These are phyloP conservation scores for Didymella sp. DNA, from an alignment of 2,329 filamentous ascomycete species.

Conservation along the genomic window DNA sequence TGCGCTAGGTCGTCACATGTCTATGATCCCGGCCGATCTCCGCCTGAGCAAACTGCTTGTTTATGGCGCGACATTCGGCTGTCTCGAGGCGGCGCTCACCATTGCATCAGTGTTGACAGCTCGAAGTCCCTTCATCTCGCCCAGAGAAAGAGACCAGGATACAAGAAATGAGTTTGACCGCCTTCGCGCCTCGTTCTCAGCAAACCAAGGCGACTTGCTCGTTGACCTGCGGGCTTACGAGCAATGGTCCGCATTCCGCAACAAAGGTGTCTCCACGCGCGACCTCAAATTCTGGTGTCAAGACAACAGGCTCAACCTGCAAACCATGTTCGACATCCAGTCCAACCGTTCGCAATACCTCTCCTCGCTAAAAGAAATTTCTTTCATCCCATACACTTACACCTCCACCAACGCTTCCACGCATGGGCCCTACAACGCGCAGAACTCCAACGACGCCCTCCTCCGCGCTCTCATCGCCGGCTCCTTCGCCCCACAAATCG, in stretches of 20 bases:
- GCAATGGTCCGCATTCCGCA: slow-evolving; percentile 74
- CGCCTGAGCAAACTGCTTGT: slow-evolving; percentile 95
- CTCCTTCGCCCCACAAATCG: slow-evolving; percentile 76
- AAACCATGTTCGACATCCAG: slow-evolving; percentile 86
- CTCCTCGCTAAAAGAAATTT: slow-evolving; percentile 82
- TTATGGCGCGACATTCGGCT: slow-evolving; percentile 92
- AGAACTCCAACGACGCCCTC: slow-evolving; percentile 56
- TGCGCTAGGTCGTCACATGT: slow-evolving; percentile 88
- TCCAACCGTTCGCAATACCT: slow-evolving; percentile 88
- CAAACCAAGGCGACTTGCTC: slow-evolving; percentile 83
- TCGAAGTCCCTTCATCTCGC: slow-evolving; percentile 84
- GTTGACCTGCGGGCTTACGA: slow-evolving; percentile 86
- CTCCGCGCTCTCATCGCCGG: slow-evolving; percentile 59
- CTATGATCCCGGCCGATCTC: slow-evolving; percentile 92
- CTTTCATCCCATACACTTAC: slow-evolving; percentile 67
- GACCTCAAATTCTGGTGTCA: slow-evolving; percentile 80
- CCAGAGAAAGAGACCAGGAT: slow-evolving; percentile 81
- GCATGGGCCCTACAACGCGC: slow-evolving; percentile 54
- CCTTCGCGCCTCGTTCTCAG: slow-evolving; percentile 75
- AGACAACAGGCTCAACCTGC: slow-evolving; percentile 81
- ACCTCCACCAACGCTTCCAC: slow-evolving; percentile 36
- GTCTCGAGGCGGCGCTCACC: slow-evolving; percentile 84
- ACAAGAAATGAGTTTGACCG: slow-evolving; percentile 82
- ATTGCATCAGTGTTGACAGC: slow-evolving; percentile 93
- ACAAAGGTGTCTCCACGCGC: slow-evolving; percentile 63